Percentiles rank a stretch among this genome's conserved stretches.
Conservation (phyloP, 1,284 basidiomycete species). For the Ceratobasidium sp. region DNA sequence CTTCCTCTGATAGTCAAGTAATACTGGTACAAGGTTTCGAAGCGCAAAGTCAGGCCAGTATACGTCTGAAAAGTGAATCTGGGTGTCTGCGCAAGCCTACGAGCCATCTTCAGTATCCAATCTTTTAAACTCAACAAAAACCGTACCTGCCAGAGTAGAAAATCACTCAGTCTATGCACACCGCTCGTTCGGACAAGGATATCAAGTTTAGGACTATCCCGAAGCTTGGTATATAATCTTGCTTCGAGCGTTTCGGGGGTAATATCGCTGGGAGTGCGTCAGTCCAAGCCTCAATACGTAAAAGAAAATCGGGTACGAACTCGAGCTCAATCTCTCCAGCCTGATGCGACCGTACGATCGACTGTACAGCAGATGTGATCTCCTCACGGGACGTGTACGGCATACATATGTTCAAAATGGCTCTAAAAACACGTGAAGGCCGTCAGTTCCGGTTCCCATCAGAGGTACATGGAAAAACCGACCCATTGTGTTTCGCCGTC, state of each 20-base stretch:
- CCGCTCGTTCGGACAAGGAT: conserved; percentile 93
- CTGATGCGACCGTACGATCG: conserved; percentile 67
- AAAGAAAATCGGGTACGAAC: conserved; percentile 51
- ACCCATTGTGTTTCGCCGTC: conserved; percentile 83
- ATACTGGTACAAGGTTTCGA: conserved; percentile 84
- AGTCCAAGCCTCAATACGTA: conserved; percentile 8
- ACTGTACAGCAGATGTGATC: conserved; percentile 82
- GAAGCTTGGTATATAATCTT: conserved; percentile 75
- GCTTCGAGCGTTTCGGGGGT: conserved; percentile 75
- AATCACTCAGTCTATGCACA: conserved; percentile 91
- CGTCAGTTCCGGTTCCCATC: no score
- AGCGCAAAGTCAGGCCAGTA: conserved; percentile 98
- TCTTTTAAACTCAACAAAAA: neutral
- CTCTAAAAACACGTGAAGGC: conserved; percentile 62
- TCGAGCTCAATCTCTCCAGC: conserved; percentile 58
- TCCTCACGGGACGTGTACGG: conserved; percentile 95
- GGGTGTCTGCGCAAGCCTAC: conserved; percentile 74
- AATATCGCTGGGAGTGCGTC: conserved; percentile 61
- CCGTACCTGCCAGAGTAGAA: conserved; percentile 92
- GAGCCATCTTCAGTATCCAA: conserved; percentile 30
- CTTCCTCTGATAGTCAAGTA: conserved; percentile 87
- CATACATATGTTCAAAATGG: conserved; percentile 94
- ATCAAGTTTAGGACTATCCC: conserved; percentile 85
- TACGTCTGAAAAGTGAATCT: conserved; percentile 90
- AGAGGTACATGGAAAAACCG: no score